Conservation (phyloP, 2,329 filamentous ascomycete genomes). For the Fusarium marasasianum region DNA sequence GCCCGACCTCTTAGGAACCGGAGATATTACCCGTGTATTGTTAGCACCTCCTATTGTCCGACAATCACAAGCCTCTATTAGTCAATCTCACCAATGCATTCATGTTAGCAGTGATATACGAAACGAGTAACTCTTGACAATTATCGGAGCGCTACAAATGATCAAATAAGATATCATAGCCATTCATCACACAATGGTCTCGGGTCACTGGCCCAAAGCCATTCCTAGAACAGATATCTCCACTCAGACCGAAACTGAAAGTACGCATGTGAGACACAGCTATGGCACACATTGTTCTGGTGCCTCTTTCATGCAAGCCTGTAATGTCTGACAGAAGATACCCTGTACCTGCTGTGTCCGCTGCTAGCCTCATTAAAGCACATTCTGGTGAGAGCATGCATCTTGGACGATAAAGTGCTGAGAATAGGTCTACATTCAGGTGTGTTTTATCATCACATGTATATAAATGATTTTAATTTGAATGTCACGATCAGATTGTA, state of each 20-base stretch:
- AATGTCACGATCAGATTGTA: no score
- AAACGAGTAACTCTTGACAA: fast-evolving
- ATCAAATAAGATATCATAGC: fast-evolving
- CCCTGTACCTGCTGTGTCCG: background rate
- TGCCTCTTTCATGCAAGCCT: background rate
- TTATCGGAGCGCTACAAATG: no score
- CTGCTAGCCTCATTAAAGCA: background rate
- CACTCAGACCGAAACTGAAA: background rate
- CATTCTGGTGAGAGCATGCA: background rate
- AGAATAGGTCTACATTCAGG: fast-evolving
- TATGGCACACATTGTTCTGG: background rate
- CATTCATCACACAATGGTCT: fast-evolving
- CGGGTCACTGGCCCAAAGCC: background rate
- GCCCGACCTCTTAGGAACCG: background rate
- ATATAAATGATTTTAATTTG: no score
- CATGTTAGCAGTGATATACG: background rate
- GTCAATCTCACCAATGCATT: background rate
- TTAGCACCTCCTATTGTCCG: background rate
- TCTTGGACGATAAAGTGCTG: no score
- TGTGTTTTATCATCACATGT: fast-evolving
- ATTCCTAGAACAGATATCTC: fast-evolving
- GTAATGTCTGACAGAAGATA: background rate
- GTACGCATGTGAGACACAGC: fast-evolving
- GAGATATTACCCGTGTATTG: background rate
- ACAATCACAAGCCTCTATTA: background rate